These are phyloP conservation scores for Escallonia herrerae DNA, from an alignment of 129 eudicot species.

Conservation along the genomic window DNA sequence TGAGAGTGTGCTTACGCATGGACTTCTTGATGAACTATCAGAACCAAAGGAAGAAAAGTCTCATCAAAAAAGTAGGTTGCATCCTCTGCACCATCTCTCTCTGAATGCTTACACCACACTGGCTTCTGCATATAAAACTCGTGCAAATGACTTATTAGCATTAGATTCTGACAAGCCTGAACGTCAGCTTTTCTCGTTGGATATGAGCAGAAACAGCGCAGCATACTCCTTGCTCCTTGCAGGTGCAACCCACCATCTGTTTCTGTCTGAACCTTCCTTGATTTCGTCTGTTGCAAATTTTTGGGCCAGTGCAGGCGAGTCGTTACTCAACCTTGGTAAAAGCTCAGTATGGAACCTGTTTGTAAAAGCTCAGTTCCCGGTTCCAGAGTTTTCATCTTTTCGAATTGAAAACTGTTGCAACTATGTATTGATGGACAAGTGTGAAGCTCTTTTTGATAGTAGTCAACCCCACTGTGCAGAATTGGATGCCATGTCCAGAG, in stretches of 20 bases:
- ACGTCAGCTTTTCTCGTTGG: slow-evolving; percentile 13
- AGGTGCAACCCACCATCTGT: slow-evolving; percentile 41
- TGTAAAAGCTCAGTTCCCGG: background rate
- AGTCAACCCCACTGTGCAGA: slow-evolving; percentile 6
- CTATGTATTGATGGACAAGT: slow-evolving; percentile 25
- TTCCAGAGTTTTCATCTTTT: slow-evolving; percentile 7
- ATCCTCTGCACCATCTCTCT: slow-evolving; percentile 51
- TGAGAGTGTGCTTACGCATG: slow-evolving; percentile 34
- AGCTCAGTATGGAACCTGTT: too few relatives aligned
- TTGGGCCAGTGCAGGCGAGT: slow-evolving; percentile 55
- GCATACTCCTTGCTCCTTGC: slow-evolving; percentile 69
- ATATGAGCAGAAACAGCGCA: slow-evolving; percentile 37
- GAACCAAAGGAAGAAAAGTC: slow-evolving; percentile 2
- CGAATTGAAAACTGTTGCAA: slow-evolving; percentile 13
- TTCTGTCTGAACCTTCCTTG: slow-evolving; percentile 39
- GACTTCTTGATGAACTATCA: slow-evolving; percentile 9
- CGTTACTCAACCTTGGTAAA: slow-evolving; percentile 31
- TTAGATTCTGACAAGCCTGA: slow-evolving; percentile 1
- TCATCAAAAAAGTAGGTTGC: slow-evolving; percentile 23
- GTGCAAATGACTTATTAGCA: slow-evolving; percentile 23
- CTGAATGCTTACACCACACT: slow-evolving; percentile 54
- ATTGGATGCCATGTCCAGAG: slow-evolving; percentile 23
- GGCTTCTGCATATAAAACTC: slow-evolving; percentile 55
- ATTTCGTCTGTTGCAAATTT: slow-evolving; percentile 43
- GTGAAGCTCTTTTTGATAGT: slow-evolving; percentile 6